Evolutionary conservation across 768 basidiomycete genomes (phyloP).

Genomic region (Naganishia onofrii): DNA sequence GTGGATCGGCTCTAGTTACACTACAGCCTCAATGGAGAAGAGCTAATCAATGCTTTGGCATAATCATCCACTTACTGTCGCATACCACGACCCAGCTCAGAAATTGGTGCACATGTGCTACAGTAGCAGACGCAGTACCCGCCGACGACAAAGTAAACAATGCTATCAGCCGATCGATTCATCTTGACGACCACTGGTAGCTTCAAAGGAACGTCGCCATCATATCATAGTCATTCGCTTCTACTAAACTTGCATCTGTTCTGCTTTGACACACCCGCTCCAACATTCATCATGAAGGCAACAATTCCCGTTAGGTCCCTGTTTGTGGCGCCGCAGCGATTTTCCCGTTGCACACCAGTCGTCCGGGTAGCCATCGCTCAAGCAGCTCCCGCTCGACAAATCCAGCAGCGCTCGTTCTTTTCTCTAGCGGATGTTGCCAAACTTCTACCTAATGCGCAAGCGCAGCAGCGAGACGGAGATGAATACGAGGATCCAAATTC

Average conservation of each 20-base stretch:
- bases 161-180: too few relatives aligned
- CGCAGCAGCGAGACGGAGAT: neutral
- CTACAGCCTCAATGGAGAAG: too few relatives aligned
- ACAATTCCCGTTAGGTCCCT: neutral
- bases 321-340: neutral
- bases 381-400: neutral
- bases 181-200: too few relatives aligned
- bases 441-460: slow-evolving; percentile 32
- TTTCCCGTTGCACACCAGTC: neutral
- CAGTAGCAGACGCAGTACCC: too few relatives aligned
- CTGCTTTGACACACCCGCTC: neutral
- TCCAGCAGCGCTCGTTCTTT: slow-evolving; percentile 38
- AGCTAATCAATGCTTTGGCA: neutral
- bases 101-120: too few relatives aligned
- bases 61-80: too few relatives aligned
- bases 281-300: neutral
- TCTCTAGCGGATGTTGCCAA: slow-evolving; percentile 44
- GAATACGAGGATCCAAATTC: slow-evolving; percentile 52
- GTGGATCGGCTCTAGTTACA: too few relatives aligned
- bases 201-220: too few relatives aligned
- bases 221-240: neutral
- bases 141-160: too few relatives aligned
- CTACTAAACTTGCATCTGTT: neutral
- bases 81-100: too few relatives aligned
- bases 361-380: neutral